Evolutionary conservation across 2,329 filamentous ascomycete genomes (phyloP), one percentile per base, ranked within the genome.

Genomic region (Metarhizium anisopliae): DNA sequence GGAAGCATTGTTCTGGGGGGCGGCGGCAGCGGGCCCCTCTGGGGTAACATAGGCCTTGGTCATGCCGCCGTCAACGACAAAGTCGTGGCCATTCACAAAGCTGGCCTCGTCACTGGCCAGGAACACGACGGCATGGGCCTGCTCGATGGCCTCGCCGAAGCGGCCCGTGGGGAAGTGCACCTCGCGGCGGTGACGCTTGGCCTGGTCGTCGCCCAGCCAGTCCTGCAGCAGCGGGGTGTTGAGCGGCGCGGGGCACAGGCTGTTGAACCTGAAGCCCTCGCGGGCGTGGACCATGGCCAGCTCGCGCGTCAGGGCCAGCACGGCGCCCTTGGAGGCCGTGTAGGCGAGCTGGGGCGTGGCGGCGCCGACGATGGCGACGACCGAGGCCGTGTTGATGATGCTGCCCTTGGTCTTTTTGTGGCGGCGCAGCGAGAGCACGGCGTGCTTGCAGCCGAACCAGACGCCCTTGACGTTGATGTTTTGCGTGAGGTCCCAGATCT

Each of bases 381-480:
- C 87, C 50, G 87, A 92, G 30, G 90, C 91, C 2, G 90, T 95
- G 79, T 96, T 96, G 80, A 96, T 92, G 72, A 96, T 84, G 72
- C 86, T 90, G 53, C 83, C 89, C 64, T 80, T 83, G 49, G 77
- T 82, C 83, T 96, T 96, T 55, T 82, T 81, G 77, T 95, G 79
- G 64, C 84, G 85, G 61, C 91, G 86, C 64, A 96, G 79, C 49
- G 89, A 83, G 52, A 93, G 77, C 32, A 96, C 85, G 6, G 92
- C 90, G 71, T 96, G 90, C 80, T 96, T 96, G 81, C 85, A 87
- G 58, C 92, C 92, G 70, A 84, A 96, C 92, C 92, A 96, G n/a
- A 96, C 92, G 47, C 92, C 92, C 82, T 96, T 96, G 72, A 96
- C 92, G 72, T 96, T 96, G 78, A 96, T 95, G 70, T 84, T 85